A percentile compares a stretch with the other conserved stretches of the same genome.
Evolutionary conservation across 148 eudicot genomes (phyloP).

Genomic region (Vaccinium corymbosum): DNA sequence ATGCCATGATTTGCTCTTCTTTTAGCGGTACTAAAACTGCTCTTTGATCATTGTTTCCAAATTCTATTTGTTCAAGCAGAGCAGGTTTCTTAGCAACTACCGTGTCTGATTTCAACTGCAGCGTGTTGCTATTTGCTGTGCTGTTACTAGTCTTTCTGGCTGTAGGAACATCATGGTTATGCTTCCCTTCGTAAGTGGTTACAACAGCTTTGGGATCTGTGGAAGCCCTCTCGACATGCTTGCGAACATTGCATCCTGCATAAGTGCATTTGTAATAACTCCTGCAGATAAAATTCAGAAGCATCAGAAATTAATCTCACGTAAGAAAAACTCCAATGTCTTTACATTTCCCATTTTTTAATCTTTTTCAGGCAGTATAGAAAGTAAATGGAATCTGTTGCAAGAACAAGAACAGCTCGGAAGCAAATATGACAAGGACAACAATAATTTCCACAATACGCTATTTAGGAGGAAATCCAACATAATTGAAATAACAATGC

Average conservation of each 20-base stretch:
- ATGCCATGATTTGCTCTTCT: constrained; percentile 48
- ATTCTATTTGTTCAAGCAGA: constrained; percentile 22
- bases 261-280: constrained; percentile 86
- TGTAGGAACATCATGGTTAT: constrained; percentile 70
- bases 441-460: background rate
- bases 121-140: constrained; percentile 4
- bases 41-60: constrained; percentile 38
- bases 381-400: background rate
- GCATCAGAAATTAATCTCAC: constrained; percentile 5
- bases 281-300: constrained; percentile 36
- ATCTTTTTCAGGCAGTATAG: background rate
- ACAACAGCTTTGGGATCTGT: constrained; percentile 68
- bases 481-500: background rate
- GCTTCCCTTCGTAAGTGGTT: constrained; percentile 90
- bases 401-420: background rate
- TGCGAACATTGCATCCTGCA: constrained; percentile 75
- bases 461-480: background rate
- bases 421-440: background rate
- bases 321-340: background rate
- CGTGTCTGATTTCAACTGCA: constrained; percentile 24
- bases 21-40: constrained; percentile 49
- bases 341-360: background rate
- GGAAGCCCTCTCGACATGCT: constrained; percentile 85
- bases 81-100: constrained; percentile 18
- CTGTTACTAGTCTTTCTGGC: constrained; percentile 30